phyloP scores from a whole-genome alignment of 2,329 filamentous ascomycete species.

The Monilinia fructigena region DNA sequence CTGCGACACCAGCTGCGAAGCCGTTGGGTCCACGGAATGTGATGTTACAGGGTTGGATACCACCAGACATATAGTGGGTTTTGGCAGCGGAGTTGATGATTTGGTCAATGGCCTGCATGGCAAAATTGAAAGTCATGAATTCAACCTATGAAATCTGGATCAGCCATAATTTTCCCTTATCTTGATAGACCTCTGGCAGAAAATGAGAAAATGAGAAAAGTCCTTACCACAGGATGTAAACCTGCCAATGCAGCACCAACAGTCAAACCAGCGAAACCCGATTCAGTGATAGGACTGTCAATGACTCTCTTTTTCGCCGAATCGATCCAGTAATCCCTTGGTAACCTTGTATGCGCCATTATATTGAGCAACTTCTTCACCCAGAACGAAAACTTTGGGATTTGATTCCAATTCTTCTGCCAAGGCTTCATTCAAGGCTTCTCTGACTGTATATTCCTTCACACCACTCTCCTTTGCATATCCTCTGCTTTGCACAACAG shows the following conservation, averaged over 20 bases:
- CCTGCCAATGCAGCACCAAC: conserved; percentile 94
- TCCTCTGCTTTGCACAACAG: conserved; percentile 38
- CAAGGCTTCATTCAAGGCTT: conserved; percentile 96
- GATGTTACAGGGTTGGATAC: conserved; percentile 99
- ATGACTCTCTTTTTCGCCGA: conserved; percentile 97
- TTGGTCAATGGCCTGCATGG: conserved; percentile 99
- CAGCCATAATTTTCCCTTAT: conserved; percentile 13
- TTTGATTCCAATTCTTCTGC: conserved; percentile 95
- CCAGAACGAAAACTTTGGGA: conserved; percentile 91
- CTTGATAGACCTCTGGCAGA: conserved; percentile 5
- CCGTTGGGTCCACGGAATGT: conserved; percentile 99
- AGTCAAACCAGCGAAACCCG: conserved; percentile 89
- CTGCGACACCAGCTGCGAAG: conserved; percentile 91
- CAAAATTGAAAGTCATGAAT: conserved; percentile 99
- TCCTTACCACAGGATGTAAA: conserved; percentile 84
- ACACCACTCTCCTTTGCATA: conserved; percentile 49
- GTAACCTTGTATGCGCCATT: conserved; percentile 99
- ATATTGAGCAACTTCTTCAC: conserved; percentile 99
- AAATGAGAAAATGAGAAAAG: conserved; percentile 10
- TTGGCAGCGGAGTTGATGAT: conserved; percentile 99
- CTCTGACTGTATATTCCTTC: conserved; percentile 96
- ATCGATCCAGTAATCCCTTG: conserved; percentile 93
- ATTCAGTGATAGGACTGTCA: conserved; percentile 97
- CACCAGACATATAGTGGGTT: conserved; percentile 99
- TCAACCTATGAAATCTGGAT: conserved; percentile 65